Conservation (phyloP, 2,329 filamentous ascomycete genomes). For the Balansia obtecta region DNA sequence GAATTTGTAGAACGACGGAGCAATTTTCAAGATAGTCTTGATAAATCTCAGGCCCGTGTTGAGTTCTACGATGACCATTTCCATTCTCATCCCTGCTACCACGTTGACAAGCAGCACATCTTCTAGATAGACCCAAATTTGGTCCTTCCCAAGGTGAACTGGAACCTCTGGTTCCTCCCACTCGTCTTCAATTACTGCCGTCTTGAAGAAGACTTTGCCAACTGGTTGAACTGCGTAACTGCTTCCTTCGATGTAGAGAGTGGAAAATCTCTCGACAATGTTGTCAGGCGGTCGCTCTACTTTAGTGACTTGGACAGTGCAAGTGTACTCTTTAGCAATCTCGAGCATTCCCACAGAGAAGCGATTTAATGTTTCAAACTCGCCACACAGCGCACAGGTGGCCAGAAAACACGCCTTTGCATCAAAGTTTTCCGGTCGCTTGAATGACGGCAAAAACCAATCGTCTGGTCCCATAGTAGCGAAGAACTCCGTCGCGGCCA, state of each 20-base stretch:
- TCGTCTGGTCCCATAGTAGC: constrained; percentile 23
- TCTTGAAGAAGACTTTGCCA: constrained; percentile 32
- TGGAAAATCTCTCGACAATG: constrained; percentile 29
- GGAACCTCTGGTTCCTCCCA: constrained; percentile 25
- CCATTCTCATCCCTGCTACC: constrained; percentile 52
- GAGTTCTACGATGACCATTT: constrained; percentile 41
- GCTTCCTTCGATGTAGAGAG: constrained; percentile 21
- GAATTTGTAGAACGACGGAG: constrained; percentile 51
- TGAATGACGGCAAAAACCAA: constrained; percentile 17
- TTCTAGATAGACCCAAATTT: constrained; percentile 53
- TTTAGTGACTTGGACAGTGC: constrained; percentile 47
- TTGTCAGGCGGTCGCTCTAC: constrained; percentile 34
- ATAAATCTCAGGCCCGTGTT: constrained; percentile 54
- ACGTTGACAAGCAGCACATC: constrained; percentile 38
- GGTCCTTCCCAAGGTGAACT: constrained; percentile 9
- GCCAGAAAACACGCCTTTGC: constrained; percentile 31
- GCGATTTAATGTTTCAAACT: constrained; percentile 19
- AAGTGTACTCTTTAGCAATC: constrained; percentile 33
- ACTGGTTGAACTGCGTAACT: constrained; percentile 25
- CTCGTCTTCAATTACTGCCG: constrained; percentile 34
- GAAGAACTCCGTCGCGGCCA: constrained; percentile 58
- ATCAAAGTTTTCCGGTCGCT: constrained; percentile 26
- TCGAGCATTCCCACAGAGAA: constrained; percentile 12
- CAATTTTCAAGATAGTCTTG: constrained; percentile 40
- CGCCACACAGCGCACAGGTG: constrained; percentile 27